Evolutionary conservation across 2,329 filamentous ascomycete genomes (phyloP), one percentile per base, ranked within the genome.

Genomic region (Aspergillus aculeatinus): DNA sequence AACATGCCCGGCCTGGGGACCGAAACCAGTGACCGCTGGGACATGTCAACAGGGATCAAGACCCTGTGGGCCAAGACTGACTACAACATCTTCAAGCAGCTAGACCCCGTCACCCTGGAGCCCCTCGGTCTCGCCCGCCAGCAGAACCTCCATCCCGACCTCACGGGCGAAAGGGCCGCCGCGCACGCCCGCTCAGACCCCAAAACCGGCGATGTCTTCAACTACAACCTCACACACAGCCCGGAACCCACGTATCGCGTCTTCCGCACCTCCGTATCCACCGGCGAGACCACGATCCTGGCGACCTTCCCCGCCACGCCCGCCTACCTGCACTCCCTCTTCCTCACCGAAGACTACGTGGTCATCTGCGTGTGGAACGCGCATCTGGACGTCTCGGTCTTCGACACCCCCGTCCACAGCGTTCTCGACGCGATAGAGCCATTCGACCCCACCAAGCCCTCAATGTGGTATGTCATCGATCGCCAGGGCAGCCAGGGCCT

Each of bases 311-410:
- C 76, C 0, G 73, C 76, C 4, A 77, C 80, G 3, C 72, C 89
- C 0, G 87, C 90, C 0, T 96, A 95, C 68, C 85, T 96, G n/a
- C 92, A 96, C 76, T 94, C 90, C 9, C 83, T 94, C 67, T 91
- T 92, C 68, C 75, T 96, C 27, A 89, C 90, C 0, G 77, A 85
- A 16, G 85, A 87, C 66, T 89, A 88, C 68, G 85, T 93, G 2
- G 77, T 95, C 0, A 77, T 96, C 4, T 92, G 89, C 69, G 77
- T 95, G 1, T 92, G 89, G 67, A 86, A 85, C 16, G 82, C 88
- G 0, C 86, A 87, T 42, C 77, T 85, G 9, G 93, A 91, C 68
- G 72, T 51, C 44, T 23, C 42, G 1, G 31, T 42, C 56, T 14
- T 60, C 14, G 5, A 10, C 56, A 19, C 56, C 29, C 35, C 61